phyloP scores from a whole-genome alignment of 148 eudicot species.

The Rhododendron molle region DNA sequence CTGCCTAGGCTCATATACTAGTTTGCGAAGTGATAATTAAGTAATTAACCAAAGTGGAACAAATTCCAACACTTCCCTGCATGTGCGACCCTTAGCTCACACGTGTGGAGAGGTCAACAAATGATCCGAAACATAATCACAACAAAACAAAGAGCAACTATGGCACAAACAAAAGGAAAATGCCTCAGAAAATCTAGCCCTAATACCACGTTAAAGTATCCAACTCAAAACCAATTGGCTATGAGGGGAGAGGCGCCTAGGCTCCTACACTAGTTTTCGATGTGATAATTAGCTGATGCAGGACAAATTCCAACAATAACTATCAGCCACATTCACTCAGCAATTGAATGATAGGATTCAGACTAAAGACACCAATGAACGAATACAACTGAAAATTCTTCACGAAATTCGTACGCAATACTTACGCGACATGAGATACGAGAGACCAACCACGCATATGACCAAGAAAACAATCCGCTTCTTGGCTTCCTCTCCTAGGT shows the following conservation, averaged over 20 bases:
- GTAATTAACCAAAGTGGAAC: too few species aligned
- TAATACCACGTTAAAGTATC: too few species aligned
- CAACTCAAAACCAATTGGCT: too few species aligned
- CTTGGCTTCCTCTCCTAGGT: conserved; percentile 84
- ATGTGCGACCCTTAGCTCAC: background rate
- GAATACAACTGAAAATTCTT: background rate
- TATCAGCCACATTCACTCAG: background rate
- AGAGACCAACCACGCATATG: conserved; percentile 70
- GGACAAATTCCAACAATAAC: background rate
- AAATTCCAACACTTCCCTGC: too few species aligned
- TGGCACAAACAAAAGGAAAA: too few species aligned
- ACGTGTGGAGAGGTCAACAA: background rate
- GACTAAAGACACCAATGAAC: background rate
- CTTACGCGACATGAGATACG: conserved; percentile 95
- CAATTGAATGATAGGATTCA: background rate
- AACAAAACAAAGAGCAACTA: background rate
- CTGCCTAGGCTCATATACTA: too few species aligned
- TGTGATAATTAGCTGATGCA: background rate
- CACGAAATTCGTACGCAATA: background rate
- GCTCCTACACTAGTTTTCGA: background rate
- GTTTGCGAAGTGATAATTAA: too few species aligned
- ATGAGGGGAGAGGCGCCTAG: background rate
- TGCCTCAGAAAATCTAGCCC: too few species aligned
- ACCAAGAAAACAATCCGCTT: conserved; percentile 65
- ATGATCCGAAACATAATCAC: background rate